These are phyloP conservation scores for Russula sp. DNA, from an alignment of 768 basidiomycete genomes.

Conservation along the genomic window DNA sequence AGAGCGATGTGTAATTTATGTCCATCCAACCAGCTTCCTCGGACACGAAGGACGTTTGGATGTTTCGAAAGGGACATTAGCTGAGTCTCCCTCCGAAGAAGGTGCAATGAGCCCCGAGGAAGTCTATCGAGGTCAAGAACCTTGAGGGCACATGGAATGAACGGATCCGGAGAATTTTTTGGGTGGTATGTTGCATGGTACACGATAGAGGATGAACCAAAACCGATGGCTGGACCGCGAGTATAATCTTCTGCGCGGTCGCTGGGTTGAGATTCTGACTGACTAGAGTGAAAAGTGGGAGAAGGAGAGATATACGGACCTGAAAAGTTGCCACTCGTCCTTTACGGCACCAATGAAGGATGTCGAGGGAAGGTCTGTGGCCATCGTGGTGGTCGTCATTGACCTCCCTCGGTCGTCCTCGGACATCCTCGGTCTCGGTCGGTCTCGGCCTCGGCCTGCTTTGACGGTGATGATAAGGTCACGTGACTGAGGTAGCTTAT, in stretches of 20 bases:
- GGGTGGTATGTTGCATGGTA: slow-evolving; percentile 66
- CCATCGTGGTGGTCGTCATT: neutral
- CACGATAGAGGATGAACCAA: slow-evolving; percentile 88
- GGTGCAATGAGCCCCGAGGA: slow-evolving; percentile 58
- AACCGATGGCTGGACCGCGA: slow-evolving; percentile 74
- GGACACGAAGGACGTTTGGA: slow-evolving; percentile 87
- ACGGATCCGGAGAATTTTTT: slow-evolving; percentile 27
- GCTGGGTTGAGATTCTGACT: slow-evolving; percentile 31
- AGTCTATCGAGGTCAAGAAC: slow-evolving; percentile 82
- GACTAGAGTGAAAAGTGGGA: neutral
- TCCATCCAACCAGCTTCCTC: slow-evolving; percentile 82
- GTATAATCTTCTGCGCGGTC: slow-evolving; percentile 66
- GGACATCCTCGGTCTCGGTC: no score
- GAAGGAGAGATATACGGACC: slow-evolving; percentile 34
- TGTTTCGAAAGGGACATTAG: slow-evolving; percentile 91
- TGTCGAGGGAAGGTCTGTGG: neutral
- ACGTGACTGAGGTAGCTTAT: neutral
- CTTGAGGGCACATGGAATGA: slow-evolving; percentile 72
- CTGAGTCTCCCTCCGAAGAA: slow-evolving; percentile 78
- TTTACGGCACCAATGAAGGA: slow-evolving; percentile 72
- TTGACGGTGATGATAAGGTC: neutral
- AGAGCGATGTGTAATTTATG: slow-evolving; percentile 81
- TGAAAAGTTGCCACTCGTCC: slow-evolving; percentile 79
- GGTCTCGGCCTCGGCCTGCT: no score
- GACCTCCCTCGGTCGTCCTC: no score